phyloP scores from a whole-genome alignment of 306 rosid genomes.

The Sechiopsis laciniata region DNA sequence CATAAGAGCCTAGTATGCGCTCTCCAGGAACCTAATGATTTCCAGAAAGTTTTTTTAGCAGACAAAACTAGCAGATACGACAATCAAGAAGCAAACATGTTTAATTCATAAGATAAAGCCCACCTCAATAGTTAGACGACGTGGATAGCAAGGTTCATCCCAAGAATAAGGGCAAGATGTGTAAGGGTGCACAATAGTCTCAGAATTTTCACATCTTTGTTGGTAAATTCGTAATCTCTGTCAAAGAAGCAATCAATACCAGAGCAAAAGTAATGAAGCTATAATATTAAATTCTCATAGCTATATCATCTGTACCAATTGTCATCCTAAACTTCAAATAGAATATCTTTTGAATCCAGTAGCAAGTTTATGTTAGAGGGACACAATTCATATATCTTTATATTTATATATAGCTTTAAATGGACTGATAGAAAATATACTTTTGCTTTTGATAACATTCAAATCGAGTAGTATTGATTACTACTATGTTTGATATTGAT shows the following conservation, averaged over 20 bases:
- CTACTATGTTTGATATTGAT: background rate
- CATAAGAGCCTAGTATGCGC: constrained; percentile 68
- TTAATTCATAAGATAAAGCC: background rate
- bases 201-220: constrained; percentile 81
- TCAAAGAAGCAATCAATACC: constrained; percentile 27
- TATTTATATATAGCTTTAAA: too few species aligned
- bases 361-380: background rate
- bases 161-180: constrained; percentile 75
- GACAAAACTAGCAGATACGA: background rate
- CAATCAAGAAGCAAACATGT: background rate
- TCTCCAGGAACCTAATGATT: constrained; percentile 81
- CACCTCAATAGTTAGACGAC: constrained; percentile 86
- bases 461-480: background rate
- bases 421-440: background rate
- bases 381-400: background rate
- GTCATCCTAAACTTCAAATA: background rate
- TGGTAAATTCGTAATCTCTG: constrained; percentile 88
- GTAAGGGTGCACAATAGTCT: constrained; percentile 66
- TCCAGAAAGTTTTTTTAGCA: constrained; percentile 18
- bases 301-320: background rate
- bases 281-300: background rate
- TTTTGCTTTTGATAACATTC: background rate
- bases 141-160: constrained; percentile 96
- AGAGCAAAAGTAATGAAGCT: constrained; percentile 24
- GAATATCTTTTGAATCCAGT: background rate